Evolutionary conservation across 2,329 filamentous ascomycete genomes (phyloP).

Genomic region (Nakataea oryzae): DNA sequence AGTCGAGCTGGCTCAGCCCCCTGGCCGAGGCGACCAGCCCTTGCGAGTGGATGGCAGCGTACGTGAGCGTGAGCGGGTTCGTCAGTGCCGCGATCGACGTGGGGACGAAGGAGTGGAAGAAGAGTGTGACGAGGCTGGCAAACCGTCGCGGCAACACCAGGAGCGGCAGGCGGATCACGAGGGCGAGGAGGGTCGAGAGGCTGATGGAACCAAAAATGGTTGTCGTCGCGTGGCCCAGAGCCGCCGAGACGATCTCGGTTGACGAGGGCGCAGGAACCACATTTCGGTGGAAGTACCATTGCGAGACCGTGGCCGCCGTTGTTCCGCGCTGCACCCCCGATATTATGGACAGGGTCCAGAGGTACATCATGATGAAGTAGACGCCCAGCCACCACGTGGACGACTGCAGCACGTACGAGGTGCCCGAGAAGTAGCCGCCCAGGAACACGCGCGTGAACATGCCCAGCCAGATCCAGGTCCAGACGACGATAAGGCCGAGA

Average conservation of each 20-base stretch:
- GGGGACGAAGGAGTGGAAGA: constrained; percentile 64
- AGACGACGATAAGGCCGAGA: constrained; percentile 65
- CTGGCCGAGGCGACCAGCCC: constrained; percentile 68
- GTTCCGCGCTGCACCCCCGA: constrained; percentile 83
- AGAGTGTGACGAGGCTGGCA: constrained; percentile 50
- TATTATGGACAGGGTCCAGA: constrained; percentile 86
- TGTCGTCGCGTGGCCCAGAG: constrained; percentile 69
- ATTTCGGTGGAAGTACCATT: constrained; percentile 98
- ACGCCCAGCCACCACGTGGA: constrained; percentile 93
- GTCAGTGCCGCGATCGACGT: constrained; percentile 78
- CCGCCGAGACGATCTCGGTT: constrained; percentile 71
- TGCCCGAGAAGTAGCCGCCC: constrained; percentile 61
- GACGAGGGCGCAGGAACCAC: constrained; percentile 68
- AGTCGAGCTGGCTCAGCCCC: constrained; percentile 70
- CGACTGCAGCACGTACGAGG: constrained; percentile 71
- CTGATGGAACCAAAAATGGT: constrained; percentile 90
- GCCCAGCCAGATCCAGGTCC: constrained; percentile 92
- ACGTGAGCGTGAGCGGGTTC: constrained; percentile 85
- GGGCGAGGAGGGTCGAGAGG: constrained; percentile 69
- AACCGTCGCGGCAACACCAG: constrained; percentile 69
- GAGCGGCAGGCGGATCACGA: constrained; percentile 75
- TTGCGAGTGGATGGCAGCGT: constrained; percentile 86
- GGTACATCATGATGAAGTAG: constrained; percentile 86
- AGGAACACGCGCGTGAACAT: constrained; percentile 97
- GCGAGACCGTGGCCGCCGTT: constrained; percentile 88